Conservation (phyloP, 441 rosid genomes). For the Kokia cookei region DNA sequence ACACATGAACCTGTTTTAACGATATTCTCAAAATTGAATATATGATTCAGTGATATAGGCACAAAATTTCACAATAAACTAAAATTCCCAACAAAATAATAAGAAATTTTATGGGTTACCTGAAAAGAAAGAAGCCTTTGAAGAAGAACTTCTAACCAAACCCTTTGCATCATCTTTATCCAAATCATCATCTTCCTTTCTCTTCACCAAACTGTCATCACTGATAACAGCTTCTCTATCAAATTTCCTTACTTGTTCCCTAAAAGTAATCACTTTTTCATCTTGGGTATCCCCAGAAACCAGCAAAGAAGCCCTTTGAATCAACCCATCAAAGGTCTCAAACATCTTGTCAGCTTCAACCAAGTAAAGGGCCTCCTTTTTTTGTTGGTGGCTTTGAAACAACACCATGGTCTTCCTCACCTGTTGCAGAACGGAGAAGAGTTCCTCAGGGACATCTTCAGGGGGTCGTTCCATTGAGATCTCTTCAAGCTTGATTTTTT, state of each 20-base stretch:
- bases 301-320: constrained; percentile 40
- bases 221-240: constrained; percentile 14
- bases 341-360: constrained; percentile 44
- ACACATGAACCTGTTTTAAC: neutral
- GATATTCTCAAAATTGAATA: neutral
- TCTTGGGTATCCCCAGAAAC: constrained; percentile 40
- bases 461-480: constrained; percentile 26
- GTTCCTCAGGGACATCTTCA: constrained; percentile 41
- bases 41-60: too few relatives aligned
- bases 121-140: constrained; percentile 28
- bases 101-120: constrained; percentile 22
- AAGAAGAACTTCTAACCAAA: constrained; percentile 35
- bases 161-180: constrained; percentile 18
- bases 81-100: neutral
- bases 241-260: constrained; percentile 23
- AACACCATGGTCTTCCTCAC: constrained; percentile 31
- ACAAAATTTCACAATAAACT: neutral
- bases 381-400: constrained; percentile 48
- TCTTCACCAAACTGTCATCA: constrained; percentile 22
- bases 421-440: constrained; percentile 35
- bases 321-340: constrained; percentile 41
- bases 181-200: constrained; percentile 21
- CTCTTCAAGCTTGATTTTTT: constrained; percentile 40
- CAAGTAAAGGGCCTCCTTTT: constrained; percentile 43
- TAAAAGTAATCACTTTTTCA: constrained; percentile 12